Base-by-base conservation (phyloP, 2,329 filamentous ascomycete genomes). In the Stagonosporopsis vannaccii region DNA sequence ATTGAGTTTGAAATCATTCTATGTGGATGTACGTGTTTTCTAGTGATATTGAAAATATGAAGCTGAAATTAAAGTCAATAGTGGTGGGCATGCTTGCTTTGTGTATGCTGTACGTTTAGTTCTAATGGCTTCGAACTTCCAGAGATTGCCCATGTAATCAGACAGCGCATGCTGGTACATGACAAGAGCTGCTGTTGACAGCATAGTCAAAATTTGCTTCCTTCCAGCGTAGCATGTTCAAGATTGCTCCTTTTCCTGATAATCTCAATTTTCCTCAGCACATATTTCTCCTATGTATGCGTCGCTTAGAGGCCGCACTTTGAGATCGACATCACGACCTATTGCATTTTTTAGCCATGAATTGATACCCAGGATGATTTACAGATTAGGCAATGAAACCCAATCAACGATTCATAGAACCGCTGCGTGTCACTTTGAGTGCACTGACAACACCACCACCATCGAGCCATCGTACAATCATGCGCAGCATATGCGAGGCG, bases 401-500 rank as follows among this genome's bases (percentile, higher is more conserved):
- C 49, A 58, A 6, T 40, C 44, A 26, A 36, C 20, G 5, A 19
- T 44, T 44, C 44, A 25, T 53, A 58, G 17, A 49, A 58, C 1
- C 32, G n/a, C 12, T 37, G 48, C 15, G 40, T 43, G 17, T 32
- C 33, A 26, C 56, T 56, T 15, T 56, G 53, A 56, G 48, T 35
- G 56, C 28, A 30, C 57, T 56, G 3, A 50, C 39, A 4, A 17
- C 35, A 4, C 26, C 48, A 6, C 45, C 23, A 3, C 36, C 32
- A 20, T 59, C 57, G 12, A 59, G 40, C 52, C 48, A 56, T 44
- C 25, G 43, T 19, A 20, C 48, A 17, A 47, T 30, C 17, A 47
- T 39, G 2, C 33, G 32, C 6, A 59, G 44, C 35, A 59, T 33
- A 9, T 33, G 4, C 7, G 48, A 56, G 25, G 52, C 45, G n/a